phyloP scores from a whole-genome alignment of 176 grass and related monocot genomes.

The Phoenix dactylifera region DNA sequence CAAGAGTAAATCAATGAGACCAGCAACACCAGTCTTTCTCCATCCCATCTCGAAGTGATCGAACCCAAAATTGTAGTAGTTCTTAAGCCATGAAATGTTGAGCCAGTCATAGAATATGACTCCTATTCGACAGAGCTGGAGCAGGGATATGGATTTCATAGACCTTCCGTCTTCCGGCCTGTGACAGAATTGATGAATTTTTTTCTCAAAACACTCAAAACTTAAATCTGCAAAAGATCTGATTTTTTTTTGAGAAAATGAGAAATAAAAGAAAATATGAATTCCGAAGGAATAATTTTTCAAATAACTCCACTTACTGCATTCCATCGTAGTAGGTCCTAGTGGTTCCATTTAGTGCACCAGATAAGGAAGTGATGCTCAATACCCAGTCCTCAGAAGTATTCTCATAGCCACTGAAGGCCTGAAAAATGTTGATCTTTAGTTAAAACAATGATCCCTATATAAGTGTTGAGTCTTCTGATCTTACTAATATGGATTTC shows the following conservation, averaged over 20 bases:
- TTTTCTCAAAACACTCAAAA: too few relatives aligned
- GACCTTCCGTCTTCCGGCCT: constrained; percentile 33
- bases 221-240: too few relatives aligned
- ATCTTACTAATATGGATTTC: too few relatives aligned
- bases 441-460: too few relatives aligned
- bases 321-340: constrained; percentile 62
- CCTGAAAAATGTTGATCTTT: constrained; percentile 16
- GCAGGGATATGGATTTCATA: constrained; percentile 36
- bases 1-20: constrained; percentile 26
- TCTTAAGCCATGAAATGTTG: constrained; percentile 40
- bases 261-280: too few relatives aligned
- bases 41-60: constrained; percentile 56
- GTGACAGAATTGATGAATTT: neutral
- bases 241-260: too few relatives aligned
- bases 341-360: constrained; percentile 67
- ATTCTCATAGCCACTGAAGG: constrained; percentile 37
- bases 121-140: constrained; percentile 42
- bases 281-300: too few relatives aligned
- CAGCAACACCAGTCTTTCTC: constrained; percentile 15
- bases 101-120: constrained; percentile 64
- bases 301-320: constrained; percentile 19
- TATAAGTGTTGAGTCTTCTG: too few relatives aligned
- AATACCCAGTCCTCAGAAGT: constrained; percentile 61
- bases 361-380: constrained; percentile 72
- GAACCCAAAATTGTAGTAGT: constrained; percentile 85